Conservation (phyloP, 805 yeast genomes). For the Ogataea parapolymorpha region DNA sequence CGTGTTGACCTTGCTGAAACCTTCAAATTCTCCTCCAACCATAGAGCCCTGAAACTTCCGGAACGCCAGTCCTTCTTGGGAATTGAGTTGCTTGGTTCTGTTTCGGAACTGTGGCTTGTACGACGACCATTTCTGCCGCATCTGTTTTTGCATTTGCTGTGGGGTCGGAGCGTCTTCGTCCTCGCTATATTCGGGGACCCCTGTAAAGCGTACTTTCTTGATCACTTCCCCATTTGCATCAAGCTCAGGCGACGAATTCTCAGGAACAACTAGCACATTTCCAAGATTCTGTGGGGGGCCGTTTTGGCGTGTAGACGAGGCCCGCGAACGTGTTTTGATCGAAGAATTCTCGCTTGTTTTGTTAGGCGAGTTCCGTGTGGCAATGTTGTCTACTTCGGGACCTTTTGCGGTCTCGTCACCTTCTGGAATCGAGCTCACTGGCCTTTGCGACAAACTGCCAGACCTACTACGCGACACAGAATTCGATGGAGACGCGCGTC, state of each 20-base stretch:
- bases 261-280: slow-evolving; percentile 22
- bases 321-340: slow-evolving; percentile 18
- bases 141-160: slow-evolving; percentile 32
- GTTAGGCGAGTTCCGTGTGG: neutral
- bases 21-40: slow-evolving; percentile 21
- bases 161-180: slow-evolving; percentile 56
- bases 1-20: slow-evolving; percentile 19
- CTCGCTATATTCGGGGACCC: slow-evolving; percentile 48
- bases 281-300: slow-evolving; percentile 16
- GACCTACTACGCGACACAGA: slow-evolving; percentile 22
- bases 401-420: slow-evolving; percentile 1
- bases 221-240: slow-evolving; percentile 20
- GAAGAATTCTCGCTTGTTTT: slow-evolving; percentile 11
- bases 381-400: neutral
- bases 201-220: slow-evolving; percentile 50
- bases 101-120: slow-evolving; percentile 32
- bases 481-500: slow-evolving; percentile 12
- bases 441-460: slow-evolving; percentile 26
- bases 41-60: slow-evolving; percentile 23
- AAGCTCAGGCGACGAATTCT: slow-evolving; percentile 11
- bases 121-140: slow-evolving; percentile 34
- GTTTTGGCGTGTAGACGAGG: slow-evolving; percentile 19
- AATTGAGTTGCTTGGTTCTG: slow-evolving; percentile 29
- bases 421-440: slow-evolving; percentile 15
- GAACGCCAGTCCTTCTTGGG: slow-evolving; percentile 38